Evolutionary conservation across 768 basidiomycete genomes (phyloP).

Genomic region (Austroboletus eburneus): DNA sequence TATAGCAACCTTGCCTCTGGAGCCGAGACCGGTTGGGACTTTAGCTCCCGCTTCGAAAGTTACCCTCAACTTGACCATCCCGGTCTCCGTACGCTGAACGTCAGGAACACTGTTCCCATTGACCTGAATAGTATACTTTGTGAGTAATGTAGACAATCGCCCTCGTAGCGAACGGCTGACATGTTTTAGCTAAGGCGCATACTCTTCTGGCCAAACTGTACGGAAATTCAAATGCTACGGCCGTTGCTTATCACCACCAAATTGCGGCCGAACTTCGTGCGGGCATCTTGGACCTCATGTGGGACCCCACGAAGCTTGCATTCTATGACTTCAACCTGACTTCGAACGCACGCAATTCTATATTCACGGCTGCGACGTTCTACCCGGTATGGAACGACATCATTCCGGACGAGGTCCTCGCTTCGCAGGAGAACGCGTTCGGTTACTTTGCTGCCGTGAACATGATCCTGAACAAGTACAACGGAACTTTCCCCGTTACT

Average conservation of each 20-base stretch:
- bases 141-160: constrained; percentile 33
- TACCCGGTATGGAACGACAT: constrained; percentile 89
- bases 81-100: constrained; percentile 66
- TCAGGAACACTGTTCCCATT: constrained; percentile 65
- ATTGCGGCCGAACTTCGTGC: constrained; percentile 55
- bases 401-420: constrained; percentile 64
- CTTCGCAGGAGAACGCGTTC: constrained; percentile 56
- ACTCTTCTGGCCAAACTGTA: constrained; percentile 60
- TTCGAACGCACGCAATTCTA: constrained; percentile 53
- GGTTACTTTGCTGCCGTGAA: constrained; percentile 71
- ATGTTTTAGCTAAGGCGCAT: constrained; percentile 57
- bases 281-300: constrained; percentile 81
- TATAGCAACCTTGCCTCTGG: constrained; percentile 87
- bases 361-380: constrained; percentile 75
- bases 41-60: constrained; percentile 43
- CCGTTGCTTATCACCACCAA: constrained; percentile 46
- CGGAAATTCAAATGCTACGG: constrained; percentile 38
- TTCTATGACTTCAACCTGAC: constrained; percentile 90
- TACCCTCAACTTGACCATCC: constrained; percentile 38
- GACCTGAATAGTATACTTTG: constrained; percentile 86
- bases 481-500: constrained; percentile 80
- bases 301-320: constrained; percentile 77
- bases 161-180: not conserved
- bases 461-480: constrained; percentile 78
- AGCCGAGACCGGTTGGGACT: constrained; percentile 67